phyloP scores from a whole-genome alignment of 805 yeast genomes.

The Ogataea naganishii region DNA sequence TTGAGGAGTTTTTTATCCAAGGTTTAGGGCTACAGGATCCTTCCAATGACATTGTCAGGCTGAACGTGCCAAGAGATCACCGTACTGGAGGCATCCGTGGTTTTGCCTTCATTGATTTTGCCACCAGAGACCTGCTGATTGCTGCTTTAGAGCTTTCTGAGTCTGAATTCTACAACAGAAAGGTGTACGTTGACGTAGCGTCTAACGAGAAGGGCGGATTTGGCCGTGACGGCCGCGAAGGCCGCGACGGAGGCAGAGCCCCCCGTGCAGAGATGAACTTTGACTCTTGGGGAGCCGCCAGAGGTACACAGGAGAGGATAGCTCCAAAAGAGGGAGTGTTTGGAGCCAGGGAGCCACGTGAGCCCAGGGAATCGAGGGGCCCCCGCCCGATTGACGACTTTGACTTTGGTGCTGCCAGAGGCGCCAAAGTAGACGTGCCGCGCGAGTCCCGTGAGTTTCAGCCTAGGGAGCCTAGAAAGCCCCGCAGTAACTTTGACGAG shows the following conservation, averaged over 20 bases:
- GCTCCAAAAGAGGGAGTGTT: constrained; percentile 18
- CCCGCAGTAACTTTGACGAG: too few relatives aligned
- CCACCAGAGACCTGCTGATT: constrained; percentile 36
- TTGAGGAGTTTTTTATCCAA: constrained; percentile 53
- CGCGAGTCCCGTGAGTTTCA: constrained; percentile 2
- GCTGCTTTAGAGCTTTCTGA: constrained; percentile 40
- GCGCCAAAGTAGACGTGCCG: constrained; percentile 6
- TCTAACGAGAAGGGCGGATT: constrained; percentile 42
- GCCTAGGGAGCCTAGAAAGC: constrained; percentile 14
- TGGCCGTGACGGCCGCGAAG: constrained; percentile 22
- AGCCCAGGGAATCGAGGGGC: constrained; percentile 3
- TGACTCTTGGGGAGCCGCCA: constrained; percentile 12
- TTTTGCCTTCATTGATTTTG: constrained; percentile 45
- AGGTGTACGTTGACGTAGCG: constrained; percentile 47
- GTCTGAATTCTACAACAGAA: constrained; percentile 38
- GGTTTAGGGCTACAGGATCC: constrained; percentile 39
- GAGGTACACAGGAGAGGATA: constrained; percentile 5
- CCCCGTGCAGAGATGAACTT: constrained; percentile 18
- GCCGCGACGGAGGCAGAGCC: constrained; percentile 8
- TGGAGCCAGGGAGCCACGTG: constrained; percentile 4
- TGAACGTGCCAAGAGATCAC: constrained; percentile 67
- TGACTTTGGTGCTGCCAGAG: constrained; percentile 36
- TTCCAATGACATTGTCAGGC: constrained; percentile 43
- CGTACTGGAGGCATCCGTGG: constrained; percentile 56
- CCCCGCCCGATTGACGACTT: constrained; percentile 30